Conservation (phyloP, 2,329 filamentous ascomycete species). For the Xylariaceae sp. region DNA sequence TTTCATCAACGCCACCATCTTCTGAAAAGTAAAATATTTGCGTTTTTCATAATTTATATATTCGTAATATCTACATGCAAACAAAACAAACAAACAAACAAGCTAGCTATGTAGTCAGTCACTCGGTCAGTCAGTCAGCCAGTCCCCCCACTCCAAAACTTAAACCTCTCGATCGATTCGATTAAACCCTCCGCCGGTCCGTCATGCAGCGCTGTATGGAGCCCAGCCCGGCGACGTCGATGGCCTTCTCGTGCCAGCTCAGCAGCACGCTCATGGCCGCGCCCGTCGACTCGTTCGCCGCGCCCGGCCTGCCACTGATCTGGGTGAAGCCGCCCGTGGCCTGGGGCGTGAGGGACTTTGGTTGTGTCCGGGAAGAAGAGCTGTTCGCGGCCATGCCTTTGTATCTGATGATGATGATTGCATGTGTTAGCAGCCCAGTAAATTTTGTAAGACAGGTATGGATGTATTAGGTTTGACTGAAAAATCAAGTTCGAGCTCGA, state of each 20-base stretch:
- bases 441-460: background rate
- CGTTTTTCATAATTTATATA: background rate
- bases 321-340: slow-evolving; percentile 88
- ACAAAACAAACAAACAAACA: no score
- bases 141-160: no score
- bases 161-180: no score
- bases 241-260: slow-evolving; percentile 98
- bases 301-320: slow-evolving; percentile 52
- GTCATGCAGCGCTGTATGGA: slow-evolving; percentile 94
- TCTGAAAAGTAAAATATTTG: no score
- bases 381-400: slow-evolving; percentile 71
- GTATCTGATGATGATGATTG: slow-evolving; percentile 63
- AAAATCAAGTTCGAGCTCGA: no score
- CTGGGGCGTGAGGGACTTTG: slow-evolving; percentile 61
- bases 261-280: slow-evolving; percentile 93
- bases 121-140: no score
- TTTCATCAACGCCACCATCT: no score
- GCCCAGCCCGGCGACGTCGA: slow-evolving; percentile 86
- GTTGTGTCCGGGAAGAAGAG: slow-evolving; percentile 37
- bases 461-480: no score
- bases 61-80: background rate
- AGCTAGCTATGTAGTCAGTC: no score
- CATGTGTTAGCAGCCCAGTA: background rate
- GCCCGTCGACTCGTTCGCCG: slow-evolving; percentile 62
- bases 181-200: slow-evolving; percentile 80